Base-by-base conservation (phyloP, 2,329 filamentous ascomycete genomes). In the Orbilia brochopaga region DNA sequence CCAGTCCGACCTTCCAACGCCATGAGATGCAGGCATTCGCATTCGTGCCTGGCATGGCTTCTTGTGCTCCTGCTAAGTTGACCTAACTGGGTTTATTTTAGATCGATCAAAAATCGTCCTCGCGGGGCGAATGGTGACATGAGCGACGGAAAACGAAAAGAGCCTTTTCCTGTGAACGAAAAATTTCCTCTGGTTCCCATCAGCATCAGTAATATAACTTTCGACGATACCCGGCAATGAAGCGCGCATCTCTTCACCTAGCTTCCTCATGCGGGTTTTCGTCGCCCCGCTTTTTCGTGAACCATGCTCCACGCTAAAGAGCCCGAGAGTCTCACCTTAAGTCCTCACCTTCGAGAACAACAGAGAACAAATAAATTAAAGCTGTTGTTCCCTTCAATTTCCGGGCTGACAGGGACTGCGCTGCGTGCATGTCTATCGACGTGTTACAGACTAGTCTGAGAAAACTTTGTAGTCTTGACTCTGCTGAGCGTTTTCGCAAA, bases 391-490 rank as follows among this genome's bases (percentile, higher is more conserved):
- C 19, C n/a, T 23, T 48, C 44, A 48, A 48, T 48, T 21, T 48
- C 44, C 44, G 44, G 44, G 44, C 44, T 19, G 27, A 23, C 44
- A 48, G 44, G 44, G 44, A 5, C 19, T 21, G 8, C 44, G 15
- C 44, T 48, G 44, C 44, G 27, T 57, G 44, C 48, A 37, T 70
- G 66, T 44, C 54, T 53, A 46, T 59, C 58, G 62, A 57, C 57
- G 19, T 48, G 19, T 19, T 10, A 23, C 44, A 48, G 17, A 32
- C 27, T 32, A 32, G 27, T 32, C 8, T 32, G 4, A 52, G 11
- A 50, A 62, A 69, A 63, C 65, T 48, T 63, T 69, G 65, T 69
- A 53, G 59, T 64, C 44, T 40, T 53, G 46, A 62, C 37, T 27
- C 17, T 24, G 37, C 48, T 44, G 56, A 53, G 57, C 13, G 37